phyloP scores from a whole-genome alignment of 2,329 filamentous ascomycete species.

The Trichoderma sp. region DNA sequence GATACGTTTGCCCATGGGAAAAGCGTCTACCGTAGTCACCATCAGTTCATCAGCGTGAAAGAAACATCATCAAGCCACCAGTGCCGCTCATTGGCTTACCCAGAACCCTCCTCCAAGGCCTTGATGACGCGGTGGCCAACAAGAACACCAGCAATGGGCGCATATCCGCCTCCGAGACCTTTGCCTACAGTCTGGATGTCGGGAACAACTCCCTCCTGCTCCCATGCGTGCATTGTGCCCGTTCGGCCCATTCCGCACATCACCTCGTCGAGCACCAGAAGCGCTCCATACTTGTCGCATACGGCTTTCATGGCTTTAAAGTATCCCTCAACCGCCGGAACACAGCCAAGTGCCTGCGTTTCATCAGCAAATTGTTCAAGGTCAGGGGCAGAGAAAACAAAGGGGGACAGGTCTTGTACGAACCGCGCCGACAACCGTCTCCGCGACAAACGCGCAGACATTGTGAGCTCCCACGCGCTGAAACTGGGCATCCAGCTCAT shows the following conservation, averaged over 20 bases:
- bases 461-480: conserved; percentile 48
- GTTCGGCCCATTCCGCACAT: conserved; percentile 70
- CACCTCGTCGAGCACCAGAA: conserved; percentile 62
- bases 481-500: conserved; percentile 53
- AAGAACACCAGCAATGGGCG: conserved; percentile 52
- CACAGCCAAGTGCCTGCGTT: conserved; percentile 48
- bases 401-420: not conserved
- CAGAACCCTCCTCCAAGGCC: not conserved
- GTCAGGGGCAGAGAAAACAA: not conserved
- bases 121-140: not conserved
- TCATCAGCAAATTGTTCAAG: not conserved
- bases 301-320: conserved; percentile 54
- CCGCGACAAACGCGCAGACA: conserved; percentile 53
- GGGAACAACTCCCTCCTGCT: conserved; percentile 59
- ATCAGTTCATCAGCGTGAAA: not conserved
- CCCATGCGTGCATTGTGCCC: conserved; percentile 64
- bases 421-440: conserved; percentile 51
- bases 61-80: not conserved
- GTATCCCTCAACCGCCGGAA: conserved; percentile 56
- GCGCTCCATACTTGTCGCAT: conserved; percentile 57
- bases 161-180: conserved; percentile 64
- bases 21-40: not conserved
- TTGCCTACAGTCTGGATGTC: conserved; percentile 70
- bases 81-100: not conserved
- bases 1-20: conserved; percentile 34